Evolutionary conservation across 768 basidiomycete genomes (phyloP).

Genomic region (Myochromella boudieri): DNA sequence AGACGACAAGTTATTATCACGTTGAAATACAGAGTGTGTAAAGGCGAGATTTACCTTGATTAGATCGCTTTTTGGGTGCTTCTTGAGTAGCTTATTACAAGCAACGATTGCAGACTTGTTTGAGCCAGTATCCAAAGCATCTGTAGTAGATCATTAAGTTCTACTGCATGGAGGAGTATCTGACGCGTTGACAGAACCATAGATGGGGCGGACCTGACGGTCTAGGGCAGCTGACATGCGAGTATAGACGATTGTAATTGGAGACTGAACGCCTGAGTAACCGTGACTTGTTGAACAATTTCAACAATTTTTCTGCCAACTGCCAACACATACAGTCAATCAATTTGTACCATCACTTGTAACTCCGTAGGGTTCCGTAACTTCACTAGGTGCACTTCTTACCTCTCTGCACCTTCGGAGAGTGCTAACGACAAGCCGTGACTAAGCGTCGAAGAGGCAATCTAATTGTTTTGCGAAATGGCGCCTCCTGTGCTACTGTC

Average conservation of each 20-base stretch:
- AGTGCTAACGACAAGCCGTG: not conserved
- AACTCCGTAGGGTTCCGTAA: conserved; percentile 12
- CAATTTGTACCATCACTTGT: too few relatives aligned
- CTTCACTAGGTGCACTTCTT: not conserved
- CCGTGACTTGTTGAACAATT: not conserved
- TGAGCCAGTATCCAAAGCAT: conserved; percentile 83
- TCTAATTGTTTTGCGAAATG: conserved; percentile 7
- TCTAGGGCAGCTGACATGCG: conserved; percentile 65
- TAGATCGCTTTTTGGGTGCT: conserved; percentile 71
- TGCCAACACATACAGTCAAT: too few relatives aligned
- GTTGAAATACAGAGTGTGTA: too few relatives aligned
- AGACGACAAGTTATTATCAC: not conserved
- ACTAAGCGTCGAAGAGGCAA: not conserved
- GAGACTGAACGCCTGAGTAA: not conserved
- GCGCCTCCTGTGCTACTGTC: conserved; percentile 56
- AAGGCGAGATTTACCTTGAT: conserved; percentile 65
- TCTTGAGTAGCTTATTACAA: conserved; percentile 88
- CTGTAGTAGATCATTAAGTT: conserved; percentile 34
- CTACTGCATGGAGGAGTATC: not conserved
- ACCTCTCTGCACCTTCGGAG: not conserved
- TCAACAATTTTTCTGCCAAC: conserved; percentile 8
- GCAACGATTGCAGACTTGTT: conserved; percentile 84
- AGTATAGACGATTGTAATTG: not conserved
- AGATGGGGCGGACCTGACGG: conserved; percentile 83
- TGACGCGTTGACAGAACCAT: conserved; percentile 50